Evolutionary conservation across 1,284 basidiomycete genomes (phyloP).

Genomic region (Mycena citricolor): DNA sequence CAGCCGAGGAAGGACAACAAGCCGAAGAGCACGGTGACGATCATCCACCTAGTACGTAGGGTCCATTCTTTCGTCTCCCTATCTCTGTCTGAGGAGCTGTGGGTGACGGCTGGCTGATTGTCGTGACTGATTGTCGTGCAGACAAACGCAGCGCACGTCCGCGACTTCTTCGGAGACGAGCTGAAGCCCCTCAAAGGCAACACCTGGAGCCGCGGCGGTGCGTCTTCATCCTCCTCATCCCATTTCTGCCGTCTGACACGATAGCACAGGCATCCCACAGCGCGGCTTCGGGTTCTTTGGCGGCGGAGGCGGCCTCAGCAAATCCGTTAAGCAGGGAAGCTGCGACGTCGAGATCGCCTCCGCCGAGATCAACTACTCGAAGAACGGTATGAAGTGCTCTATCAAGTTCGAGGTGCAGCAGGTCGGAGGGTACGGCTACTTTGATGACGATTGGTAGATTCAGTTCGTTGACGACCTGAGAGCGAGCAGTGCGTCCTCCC

Average conservation of each 20-base stretch:
- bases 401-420: slow-evolving; percentile 41
- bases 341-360: slow-evolving; percentile 33
- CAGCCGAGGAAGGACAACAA: slow-evolving; percentile 38
- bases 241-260: neutral
- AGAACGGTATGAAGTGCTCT: slow-evolving; percentile 42
- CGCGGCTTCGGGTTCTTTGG: slow-evolving; percentile 22
- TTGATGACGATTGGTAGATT: slow-evolving; percentile 13
- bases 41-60: slow-evolving; percentile 38
- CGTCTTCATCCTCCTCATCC: slow-evolving; percentile 1
- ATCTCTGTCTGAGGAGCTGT: neutral
- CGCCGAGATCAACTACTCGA: slow-evolving; percentile 41
- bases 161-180: slow-evolving; percentile 36
- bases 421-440: slow-evolving; percentile 19
- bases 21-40: slow-evolving; percentile 38
- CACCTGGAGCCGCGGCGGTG: slow-evolving; percentile 31
- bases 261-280: slow-evolving; percentile 24
- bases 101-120: no score
- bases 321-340: slow-evolving; percentile 36
- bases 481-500: no score
- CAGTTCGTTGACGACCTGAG: no score
- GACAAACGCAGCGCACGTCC: slow-evolving; percentile 26
- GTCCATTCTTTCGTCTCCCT: slow-evolving; percentile 1
- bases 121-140: no score
- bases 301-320: slow-evolving; percentile 30
- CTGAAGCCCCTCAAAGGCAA: slow-evolving; percentile 39